Base-by-base conservation (phyloP, 495 filamentous ascomycete species). In the Aspergillus biplanus region DNA sequence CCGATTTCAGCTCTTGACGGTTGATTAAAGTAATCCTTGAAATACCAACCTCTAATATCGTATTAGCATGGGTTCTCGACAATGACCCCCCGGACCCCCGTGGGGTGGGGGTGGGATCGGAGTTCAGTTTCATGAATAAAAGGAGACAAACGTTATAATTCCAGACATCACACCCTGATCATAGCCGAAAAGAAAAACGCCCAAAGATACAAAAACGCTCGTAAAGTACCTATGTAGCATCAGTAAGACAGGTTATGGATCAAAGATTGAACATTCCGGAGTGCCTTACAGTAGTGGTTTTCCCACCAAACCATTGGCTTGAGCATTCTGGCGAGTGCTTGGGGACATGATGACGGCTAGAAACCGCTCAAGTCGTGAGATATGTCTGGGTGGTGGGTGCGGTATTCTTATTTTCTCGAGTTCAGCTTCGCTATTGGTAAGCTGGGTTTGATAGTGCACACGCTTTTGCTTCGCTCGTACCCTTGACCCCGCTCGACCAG, bases 91-190 rank as follows among this genome's bases (percentile, higher is more conserved):
- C 37, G 1, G 16, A n/a, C n/a, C n/a, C n/a, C n/a, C n/a, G n/a
- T 13, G 33, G 16, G 33, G 32, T 6, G 31, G n/a, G 5, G 33
- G 34, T 31, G 13, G 21, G 21, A 27, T 27, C 21, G 21, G 21
- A 27, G 21, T 27, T 27, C 21, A 27, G 21, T 27, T 27, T 27
- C 21, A 27, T 27, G 21, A 27, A 27, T 46, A 32, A 16, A 7
- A 21, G 56, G 53, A 18, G 56, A 83, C 91, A 67, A 83, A 97
- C 93, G 91, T 97, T 78, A 99, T 97, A 70, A 99, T 96, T 47
- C 95, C 96, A 62, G 96, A 98, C 95, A 97, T 98, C 52, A 99
- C 95, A 63, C 95, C 95, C 75, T 99, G 95, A 72, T 99, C 95
- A 85, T 99, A 99, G 58, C 95, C 96, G 75, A 99, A 99, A 32